Evolutionary conservation across 2,329 filamentous ascomycete genomes (phyloP).

Genomic region (Exophiala aquamarina): DNA sequence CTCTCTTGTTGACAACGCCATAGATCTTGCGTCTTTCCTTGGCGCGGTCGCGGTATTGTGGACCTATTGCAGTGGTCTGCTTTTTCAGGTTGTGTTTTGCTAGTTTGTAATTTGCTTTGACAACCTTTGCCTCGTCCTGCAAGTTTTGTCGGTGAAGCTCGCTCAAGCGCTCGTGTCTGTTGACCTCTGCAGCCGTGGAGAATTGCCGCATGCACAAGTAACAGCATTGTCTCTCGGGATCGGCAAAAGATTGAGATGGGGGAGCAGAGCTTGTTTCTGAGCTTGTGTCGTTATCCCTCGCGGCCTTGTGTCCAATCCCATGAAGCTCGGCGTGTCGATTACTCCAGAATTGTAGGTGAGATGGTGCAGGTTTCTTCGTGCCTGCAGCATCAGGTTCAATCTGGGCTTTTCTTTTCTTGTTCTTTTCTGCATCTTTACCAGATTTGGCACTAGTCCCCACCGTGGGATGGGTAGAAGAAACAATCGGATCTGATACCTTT

Average conservation of each 20-base stretch:
- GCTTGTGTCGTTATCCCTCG: conserved; percentile 32
- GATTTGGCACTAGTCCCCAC: conserved; percentile 30
- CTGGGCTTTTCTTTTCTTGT: conserved; percentile 46
- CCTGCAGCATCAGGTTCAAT: conserved; percentile 36
- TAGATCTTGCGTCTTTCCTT: conserved; percentile 47
- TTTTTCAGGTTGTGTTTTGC: conserved; percentile 41
- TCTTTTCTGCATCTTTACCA: conserved; percentile 43
- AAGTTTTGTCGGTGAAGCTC: conserved; percentile 58
- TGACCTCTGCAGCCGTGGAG: conserved; percentile 54
- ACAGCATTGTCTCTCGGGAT: conserved; percentile 58
- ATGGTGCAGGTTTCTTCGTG: conserved; percentile 55
- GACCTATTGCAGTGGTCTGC: conserved; percentile 1
- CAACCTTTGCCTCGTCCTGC: conserved; percentile 49
- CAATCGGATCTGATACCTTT: conserved; percentile 10
- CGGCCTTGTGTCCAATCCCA: conserved; percentile 42
- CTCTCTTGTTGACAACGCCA: conserved; percentile 35
- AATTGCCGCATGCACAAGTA: conserved; percentile 63
- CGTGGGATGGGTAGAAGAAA: conserved; percentile 10
- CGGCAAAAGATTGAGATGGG: conserved; percentile 59
- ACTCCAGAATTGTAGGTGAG: conserved; percentile 70
- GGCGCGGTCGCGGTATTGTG: conserved; percentile 49
- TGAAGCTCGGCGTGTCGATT: conserved; percentile 69
- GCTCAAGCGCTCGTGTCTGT: conserved; percentile 60
- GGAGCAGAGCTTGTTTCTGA: conserved; percentile 35
- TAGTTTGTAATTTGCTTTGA: conserved; percentile 42